Percentiles rank a stretch among this genome's conserved stretches.
Conservation (phyloP, 306 rosid genomes). For the Quercus agrifolia region DNA sequence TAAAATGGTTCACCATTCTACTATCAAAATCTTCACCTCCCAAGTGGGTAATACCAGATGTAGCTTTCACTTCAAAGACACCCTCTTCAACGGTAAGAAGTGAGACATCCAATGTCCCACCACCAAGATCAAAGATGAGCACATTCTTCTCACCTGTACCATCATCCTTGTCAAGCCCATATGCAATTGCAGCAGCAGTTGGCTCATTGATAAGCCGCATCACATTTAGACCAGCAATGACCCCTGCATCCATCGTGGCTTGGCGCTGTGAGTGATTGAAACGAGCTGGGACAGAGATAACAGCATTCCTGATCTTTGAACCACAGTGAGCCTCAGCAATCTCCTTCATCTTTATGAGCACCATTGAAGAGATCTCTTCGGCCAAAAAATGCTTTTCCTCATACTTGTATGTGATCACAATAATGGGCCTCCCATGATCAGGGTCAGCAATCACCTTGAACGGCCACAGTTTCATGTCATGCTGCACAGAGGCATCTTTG, state of each 20-base stretch:
- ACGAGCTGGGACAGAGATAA: slow-evolving; percentile 40
- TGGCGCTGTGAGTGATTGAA: slow-evolving; percentile 37
- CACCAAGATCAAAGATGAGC: slow-evolving; percentile 38
- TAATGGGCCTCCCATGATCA: no score
- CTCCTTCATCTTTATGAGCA: slow-evolving; percentile 32
- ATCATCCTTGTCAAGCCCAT: slow-evolving; percentile 40
- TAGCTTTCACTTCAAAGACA: slow-evolving; percentile 34
- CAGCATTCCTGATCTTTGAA: slow-evolving; percentile 19
- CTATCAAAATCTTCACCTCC: slow-evolving; percentile 45
- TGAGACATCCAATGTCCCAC: slow-evolving; percentile 41
- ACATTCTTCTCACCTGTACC: slow-evolving; percentile 22
- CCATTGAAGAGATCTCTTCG: slow-evolving; percentile 41
- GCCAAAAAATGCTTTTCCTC: slow-evolving; percentile 34
- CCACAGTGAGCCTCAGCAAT: slow-evolving; percentile 46
- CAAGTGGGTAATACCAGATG: slow-evolving; percentile 32
- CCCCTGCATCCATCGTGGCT: slow-evolving; percentile 41
- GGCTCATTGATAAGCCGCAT: slow-evolving; percentile 42
- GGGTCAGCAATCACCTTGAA: no score
- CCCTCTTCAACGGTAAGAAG: slow-evolving; percentile 37
- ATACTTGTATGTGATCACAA: slow-evolving; percentile 3
- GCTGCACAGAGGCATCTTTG: no score
- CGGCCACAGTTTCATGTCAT: no score
- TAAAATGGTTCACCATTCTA: slow-evolving; percentile 36
- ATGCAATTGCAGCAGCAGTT: slow-evolving; percentile 45
- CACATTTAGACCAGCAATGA: slow-evolving; percentile 32